These are phyloP conservation scores for Colletotrichum brevisporum DNA, from an alignment of 2,329 filamentous ascomycete genomes.

Conservation along the genomic window DNA sequence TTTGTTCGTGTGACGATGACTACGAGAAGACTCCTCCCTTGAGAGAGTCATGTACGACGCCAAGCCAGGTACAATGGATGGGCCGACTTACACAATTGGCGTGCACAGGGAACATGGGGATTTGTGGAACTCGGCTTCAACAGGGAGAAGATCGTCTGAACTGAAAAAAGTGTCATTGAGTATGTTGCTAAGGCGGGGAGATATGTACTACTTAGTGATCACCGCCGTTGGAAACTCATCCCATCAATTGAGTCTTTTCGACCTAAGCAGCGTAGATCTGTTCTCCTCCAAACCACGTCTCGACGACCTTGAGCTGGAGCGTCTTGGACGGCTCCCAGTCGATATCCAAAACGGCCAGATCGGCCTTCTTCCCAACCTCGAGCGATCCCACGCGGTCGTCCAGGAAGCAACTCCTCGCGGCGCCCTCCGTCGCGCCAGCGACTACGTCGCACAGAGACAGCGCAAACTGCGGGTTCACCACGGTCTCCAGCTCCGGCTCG, in stretches of 20 bases:
- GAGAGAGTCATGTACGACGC: no score
- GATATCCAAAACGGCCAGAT: slow-evolving; percentile 68
- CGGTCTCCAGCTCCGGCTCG: slow-evolving; percentile 56
- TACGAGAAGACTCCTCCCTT: no score
- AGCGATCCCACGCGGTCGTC: slow-evolving; percentile 68
- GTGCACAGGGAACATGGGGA: no score
- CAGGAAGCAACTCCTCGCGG: slow-evolving; percentile 70
- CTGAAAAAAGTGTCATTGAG: no score
- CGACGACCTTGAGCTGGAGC: slow-evolving; percentile 59
- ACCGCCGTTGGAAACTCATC: no score
- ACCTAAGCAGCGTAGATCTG: slow-evolving; percentile 52
- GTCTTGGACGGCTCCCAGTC: slow-evolving; percentile 62
- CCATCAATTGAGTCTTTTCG: neutral
- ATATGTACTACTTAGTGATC: no score
- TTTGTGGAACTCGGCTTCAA: no score
- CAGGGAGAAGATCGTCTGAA: no score
- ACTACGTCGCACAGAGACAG: slow-evolving; percentile 68
- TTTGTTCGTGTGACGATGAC: no score
- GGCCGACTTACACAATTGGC: no score
- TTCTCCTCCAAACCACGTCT: slow-evolving; percentile 69
- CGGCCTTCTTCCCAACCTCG: slow-evolving; percentile 66
- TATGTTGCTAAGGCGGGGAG: no score
- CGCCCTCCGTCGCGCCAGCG: slow-evolving; percentile 66
- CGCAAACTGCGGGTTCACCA: slow-evolving; percentile 68
- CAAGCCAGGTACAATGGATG: no score